phyloP scores from a whole-genome alignment of 805 yeast species.

The Brettanomyces custersianus region DNA sequence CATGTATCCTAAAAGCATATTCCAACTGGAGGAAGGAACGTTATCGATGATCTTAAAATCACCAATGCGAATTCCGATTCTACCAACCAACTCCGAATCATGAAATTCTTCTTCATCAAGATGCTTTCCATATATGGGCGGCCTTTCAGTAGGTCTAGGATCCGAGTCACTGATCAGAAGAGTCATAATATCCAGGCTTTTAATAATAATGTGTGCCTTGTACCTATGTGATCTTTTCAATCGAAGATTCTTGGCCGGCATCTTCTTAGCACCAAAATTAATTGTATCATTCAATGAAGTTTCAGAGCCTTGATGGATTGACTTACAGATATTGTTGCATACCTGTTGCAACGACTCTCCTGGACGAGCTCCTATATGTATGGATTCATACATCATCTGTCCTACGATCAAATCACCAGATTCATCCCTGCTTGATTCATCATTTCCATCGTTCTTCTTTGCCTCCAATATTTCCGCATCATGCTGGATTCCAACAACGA shows the following conservation, averaged over 20 bases:
- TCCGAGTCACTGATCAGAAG: conserved; percentile 33
- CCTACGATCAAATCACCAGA: conserved; percentile 30
- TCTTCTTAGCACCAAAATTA: conserved; percentile 4
- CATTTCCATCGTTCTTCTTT: conserved; percentile 4
- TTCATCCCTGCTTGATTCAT: background rate
- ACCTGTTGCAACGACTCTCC: conserved; percentile 37
- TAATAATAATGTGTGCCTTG: conserved; percentile 49
- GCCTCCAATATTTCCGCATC: conserved; percentile 22
- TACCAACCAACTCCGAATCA: conserved; percentile 38
- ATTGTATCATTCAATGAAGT: conserved; percentile 7
- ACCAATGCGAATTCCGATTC: conserved; percentile 38
- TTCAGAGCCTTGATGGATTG: conserved; percentile 6
- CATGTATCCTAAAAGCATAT: conserved; percentile 66
- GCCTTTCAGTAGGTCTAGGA: conserved; percentile 21
- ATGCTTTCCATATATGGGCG: conserved; percentile 14
- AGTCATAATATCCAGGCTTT: conserved; percentile 42
- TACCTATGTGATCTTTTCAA: conserved; percentile 57
- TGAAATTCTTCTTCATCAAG: conserved; percentile 18
- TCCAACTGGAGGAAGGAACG: conserved; percentile 86
- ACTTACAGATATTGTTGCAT: conserved; percentile 23
- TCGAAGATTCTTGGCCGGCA: conserved; percentile 36
- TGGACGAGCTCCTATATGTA: conserved; percentile 55
- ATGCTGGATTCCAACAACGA: conserved; percentile 53
- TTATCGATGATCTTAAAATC: conserved; percentile 64
- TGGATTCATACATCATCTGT: conserved; percentile 69